A percentile compares a stretch with the other conserved stretches of the same genome.
Evolutionary conservation across 176 grass and related monocot species (phyloP).

Genomic region (Miscanthus lutarioriparius): DNA sequence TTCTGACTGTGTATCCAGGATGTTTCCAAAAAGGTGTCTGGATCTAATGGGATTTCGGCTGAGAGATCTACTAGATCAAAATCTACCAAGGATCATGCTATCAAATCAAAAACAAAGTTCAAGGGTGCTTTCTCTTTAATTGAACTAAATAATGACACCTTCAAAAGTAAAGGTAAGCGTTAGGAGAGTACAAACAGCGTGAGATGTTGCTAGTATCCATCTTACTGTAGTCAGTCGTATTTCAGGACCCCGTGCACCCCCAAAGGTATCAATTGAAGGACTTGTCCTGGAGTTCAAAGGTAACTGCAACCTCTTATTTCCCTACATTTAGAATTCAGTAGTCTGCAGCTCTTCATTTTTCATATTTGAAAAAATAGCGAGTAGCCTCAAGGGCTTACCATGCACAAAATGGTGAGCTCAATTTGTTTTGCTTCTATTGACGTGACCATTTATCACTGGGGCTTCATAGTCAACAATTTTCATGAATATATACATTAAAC

Average conservation of each 20-base stretch:
- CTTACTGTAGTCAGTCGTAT: conserved; percentile 13
- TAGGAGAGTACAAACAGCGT: neutral
- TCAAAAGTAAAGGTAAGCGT: conserved; percentile 17
- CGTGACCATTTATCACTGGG: neutral
- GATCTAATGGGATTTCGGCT: neutral
- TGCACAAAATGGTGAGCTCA: neutral
- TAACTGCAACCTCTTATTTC: neutral
- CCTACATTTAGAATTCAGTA: neutral
- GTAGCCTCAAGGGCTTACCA: neutral
- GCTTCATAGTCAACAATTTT: neutral
- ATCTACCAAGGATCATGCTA: conserved; percentile 14
- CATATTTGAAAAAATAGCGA: neutral
- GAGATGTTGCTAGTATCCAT: neutral
- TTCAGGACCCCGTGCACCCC: conserved; percentile 21
- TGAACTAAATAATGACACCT: conserved; percentile 9
- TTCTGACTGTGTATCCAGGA: conserved; percentile 33
- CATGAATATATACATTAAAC: neutral
- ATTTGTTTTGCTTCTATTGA: neutral
- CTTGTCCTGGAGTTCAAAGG: conserved; percentile 16
- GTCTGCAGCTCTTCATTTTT: neutral
- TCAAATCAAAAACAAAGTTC: conserved; percentile 43
- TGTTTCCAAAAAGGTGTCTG: conserved; percentile 37
- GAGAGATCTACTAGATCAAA: conserved; percentile 27
- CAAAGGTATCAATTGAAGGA: conserved; percentile 33
- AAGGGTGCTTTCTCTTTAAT: conserved; percentile 36